phyloP scores from a whole-genome alignment of 176 grass and related monocot species.

The Leersia perrieri region DNA sequence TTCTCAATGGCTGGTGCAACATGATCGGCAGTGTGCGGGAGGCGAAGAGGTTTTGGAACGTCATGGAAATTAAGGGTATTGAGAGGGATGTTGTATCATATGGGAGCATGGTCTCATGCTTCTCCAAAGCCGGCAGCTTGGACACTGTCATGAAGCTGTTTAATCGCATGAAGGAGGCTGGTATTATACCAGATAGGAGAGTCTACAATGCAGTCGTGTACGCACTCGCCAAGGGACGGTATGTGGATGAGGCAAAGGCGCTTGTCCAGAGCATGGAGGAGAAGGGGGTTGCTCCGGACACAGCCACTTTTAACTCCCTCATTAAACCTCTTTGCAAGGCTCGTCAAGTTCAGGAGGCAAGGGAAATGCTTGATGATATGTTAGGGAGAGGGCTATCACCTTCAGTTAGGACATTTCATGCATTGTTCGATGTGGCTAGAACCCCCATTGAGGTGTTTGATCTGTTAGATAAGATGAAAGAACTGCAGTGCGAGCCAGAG shows the following conservation, averaged over 20 bases:
- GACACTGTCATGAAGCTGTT: conserved; percentile 74
- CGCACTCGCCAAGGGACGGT: conserved; percentile 67
- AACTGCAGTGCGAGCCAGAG: conserved; percentile 30
- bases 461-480: conserved; percentile 63
- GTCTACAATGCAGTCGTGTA: conserved; percentile 72
- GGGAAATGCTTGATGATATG: conserved; percentile 71
- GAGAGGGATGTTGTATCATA: conserved; percentile 65
- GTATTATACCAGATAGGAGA: conserved; percentile 59
- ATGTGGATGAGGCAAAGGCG: conserved; percentile 54
- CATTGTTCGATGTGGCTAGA: conserved; percentile 55
- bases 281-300: conserved; percentile 51
- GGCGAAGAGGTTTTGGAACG: conserved; percentile 76
- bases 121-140: conserved; percentile 74
- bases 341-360: conserved; percentile 54
- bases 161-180: conserved; percentile 67
- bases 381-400: conserved; percentile 50
- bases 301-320: conserved; percentile 72
- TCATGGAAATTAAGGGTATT: conserved; percentile 57
- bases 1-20: conserved; percentile 84
- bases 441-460: conserved; percentile 58
- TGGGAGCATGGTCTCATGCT: conserved; percentile 87
- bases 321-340: conserved; percentile 73
- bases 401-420: conserved; percentile 77
- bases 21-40: conserved; percentile 52
- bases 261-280: conserved; percentile 68